These are phyloP conservation scores for Gnetum montanum DNA, from an alignment of 75 land plant genomes.

Conservation along the genomic window DNA sequence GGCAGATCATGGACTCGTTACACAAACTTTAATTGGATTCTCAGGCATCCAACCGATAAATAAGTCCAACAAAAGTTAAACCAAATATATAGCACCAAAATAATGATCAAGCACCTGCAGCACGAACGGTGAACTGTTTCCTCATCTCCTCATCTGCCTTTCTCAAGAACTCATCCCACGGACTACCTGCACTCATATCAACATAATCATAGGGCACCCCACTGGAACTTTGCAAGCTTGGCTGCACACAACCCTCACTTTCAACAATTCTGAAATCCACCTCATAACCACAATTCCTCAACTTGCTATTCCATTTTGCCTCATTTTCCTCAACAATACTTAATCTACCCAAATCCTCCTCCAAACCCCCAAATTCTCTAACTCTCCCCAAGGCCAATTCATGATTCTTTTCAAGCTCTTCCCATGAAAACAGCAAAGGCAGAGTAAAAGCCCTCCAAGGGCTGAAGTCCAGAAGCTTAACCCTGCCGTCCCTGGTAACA, in stretches of 20 bases:
- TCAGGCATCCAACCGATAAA: too few relatives aligned
- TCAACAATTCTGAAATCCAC: constrained; percentile 74
- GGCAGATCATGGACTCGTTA: too few relatives aligned
- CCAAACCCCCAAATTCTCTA: background rate
- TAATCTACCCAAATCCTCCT: background rate
- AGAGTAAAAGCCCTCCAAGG: constrained; percentile 79
- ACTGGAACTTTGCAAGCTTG: constrained; percentile 60
- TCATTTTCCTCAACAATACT: background rate
- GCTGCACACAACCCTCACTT: constrained; percentile 60
- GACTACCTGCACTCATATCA: constrained; percentile 64
- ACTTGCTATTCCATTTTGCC: background rate
- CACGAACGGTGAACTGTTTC: constrained; percentile 20
- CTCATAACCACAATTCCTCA: constrained; percentile 6
- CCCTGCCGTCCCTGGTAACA: constrained; percentile 45
- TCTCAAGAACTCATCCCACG: constrained; percentile 83
- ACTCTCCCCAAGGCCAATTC: background rate
- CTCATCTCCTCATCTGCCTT: constrained; percentile 50
- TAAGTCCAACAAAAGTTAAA: too few relatives aligned
- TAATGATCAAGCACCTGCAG: constrained; percentile 18
- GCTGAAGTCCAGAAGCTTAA: constrained; percentile 72
- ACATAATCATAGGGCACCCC: constrained; percentile 84
- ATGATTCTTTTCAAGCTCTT: constrained; percentile 50
- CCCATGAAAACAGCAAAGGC: constrained; percentile 79
- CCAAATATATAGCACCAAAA: too few relatives aligned
- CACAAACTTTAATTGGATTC: too few relatives aligned